These are phyloP conservation scores for Curvularia verruculosa DNA, from an alignment of 2,329 filamentous ascomycete genomes.

Conservation along the genomic window DNA sequence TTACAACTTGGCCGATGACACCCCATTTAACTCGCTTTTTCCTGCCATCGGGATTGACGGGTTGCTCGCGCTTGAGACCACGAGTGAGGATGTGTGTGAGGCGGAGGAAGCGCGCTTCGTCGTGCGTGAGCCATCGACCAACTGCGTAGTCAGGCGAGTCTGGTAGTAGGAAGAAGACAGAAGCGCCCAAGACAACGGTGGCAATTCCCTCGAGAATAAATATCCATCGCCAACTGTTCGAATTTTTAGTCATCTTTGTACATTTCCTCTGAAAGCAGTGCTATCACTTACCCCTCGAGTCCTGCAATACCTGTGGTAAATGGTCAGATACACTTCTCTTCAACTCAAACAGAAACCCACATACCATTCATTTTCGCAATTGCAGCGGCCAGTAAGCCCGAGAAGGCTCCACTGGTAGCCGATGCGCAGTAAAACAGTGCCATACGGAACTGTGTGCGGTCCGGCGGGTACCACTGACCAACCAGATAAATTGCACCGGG, in stretches of 20 bases:
- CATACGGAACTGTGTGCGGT: constrained; percentile 63
- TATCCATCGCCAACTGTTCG: background rate
- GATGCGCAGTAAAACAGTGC: constrained; percentile 66
- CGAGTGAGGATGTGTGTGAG: constrained; percentile 31
- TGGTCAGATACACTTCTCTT: constrained; percentile 22
- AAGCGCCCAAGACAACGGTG: constrained; percentile 44
- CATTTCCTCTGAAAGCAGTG: background rate
- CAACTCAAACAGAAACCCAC: constrained; percentile 45
- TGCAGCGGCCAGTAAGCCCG: constrained; percentile 61
- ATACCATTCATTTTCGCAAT: constrained; percentile 68
- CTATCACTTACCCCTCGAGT: background rate
- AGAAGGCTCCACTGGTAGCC: constrained; percentile 65
- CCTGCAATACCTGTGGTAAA: background rate
- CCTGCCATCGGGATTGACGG: constrained; percentile 21
- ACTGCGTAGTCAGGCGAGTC: constrained; percentile 67
- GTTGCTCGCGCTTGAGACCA: constrained; percentile 16
- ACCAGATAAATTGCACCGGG: constrained; percentile 59
- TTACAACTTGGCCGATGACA: constrained; percentile 47
- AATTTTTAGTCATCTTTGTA: no score
- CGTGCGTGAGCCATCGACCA: constrained; percentile 57
- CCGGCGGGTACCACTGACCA: constrained; percentile 68
- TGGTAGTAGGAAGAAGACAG: constrained; percentile 62
- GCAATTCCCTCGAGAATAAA: constrained; percentile 22
- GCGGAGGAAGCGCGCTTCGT: constrained; percentile 51
- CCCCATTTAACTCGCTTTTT: constrained; percentile 24